Base-by-base conservation (phyloP, 164 flowering plant species). In the Hamamelis virginiana region DNA sequence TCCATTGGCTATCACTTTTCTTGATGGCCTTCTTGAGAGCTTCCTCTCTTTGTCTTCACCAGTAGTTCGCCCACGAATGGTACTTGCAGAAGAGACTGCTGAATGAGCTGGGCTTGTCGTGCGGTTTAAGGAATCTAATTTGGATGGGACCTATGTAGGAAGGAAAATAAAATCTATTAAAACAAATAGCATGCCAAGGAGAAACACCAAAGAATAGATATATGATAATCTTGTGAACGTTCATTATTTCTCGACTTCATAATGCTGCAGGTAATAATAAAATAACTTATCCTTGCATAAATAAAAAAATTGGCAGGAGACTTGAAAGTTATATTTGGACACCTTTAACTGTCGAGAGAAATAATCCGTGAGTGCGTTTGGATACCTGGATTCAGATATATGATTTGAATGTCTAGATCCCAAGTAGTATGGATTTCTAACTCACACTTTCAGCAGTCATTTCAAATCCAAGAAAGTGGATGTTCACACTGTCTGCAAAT, bases 1-100 rank as follows among this genome's bases (percentile, higher is more conserved):
- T 28, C 97, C 80, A 27, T 89, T 91, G 19, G 87, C 84, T 38
- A 95, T 44, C 69, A 78, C 18, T 76, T 85, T 90, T 75, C 69
- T 82, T 8, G 97, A 84, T 50, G 97, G 87, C 75, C 63, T 81
- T 74, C 75, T 80, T 0, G 59, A 55, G 18, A 80, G 11, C 64
- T 74, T 85, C 66, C 72, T 78, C 43, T 68, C 72, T 53, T 62
- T 67, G 18, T 59, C 23, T 57, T 77, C 82, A 55, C 19, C 51
- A n/a, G 60, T 8, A 4, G 50, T 63, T 58, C 45, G 57, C 15
- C 66, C 59, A 45, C n/a, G 23, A 51, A 18, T 18, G 18, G 45
- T 25, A 61, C 59, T 64, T 59, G 69, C 21, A 14, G 66, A 56
- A 25, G 77, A 45, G 51, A 60, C 45, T 5, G 58, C 74, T 62